Conservation (phyloP, 2,329 filamentous ascomycete genomes). For the Epichloe hybrida region DNA sequence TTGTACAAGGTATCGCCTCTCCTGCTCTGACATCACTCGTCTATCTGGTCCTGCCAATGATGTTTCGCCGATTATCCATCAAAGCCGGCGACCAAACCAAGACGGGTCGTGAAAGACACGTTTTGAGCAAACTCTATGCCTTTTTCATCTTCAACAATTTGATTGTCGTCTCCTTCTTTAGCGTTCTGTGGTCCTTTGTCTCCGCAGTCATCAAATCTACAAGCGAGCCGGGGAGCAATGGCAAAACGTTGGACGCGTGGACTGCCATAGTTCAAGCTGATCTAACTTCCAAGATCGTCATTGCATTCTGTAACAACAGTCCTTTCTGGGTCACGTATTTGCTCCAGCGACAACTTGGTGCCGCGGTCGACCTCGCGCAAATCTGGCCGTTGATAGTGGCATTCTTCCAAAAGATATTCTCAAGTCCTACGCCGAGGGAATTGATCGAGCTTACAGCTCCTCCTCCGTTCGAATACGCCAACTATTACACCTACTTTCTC, state of each 20-base stretch:
- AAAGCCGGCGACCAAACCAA: conserved; percentile 82
- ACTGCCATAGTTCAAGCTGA: conserved; percentile 51
- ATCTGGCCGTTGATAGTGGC: conserved; percentile 72
- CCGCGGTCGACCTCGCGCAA: conserved; percentile 87
- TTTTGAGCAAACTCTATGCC: conserved; percentile 76
- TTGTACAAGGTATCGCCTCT: conserved; percentile 83
- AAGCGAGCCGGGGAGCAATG: conserved; percentile 12
- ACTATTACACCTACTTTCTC: conserved; percentile 96
- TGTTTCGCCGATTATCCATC: conserved; percentile 78
- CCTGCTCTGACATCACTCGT: conserved; percentile 78
- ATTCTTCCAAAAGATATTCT: conserved; percentile 73
- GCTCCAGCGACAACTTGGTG: conserved; percentile 82
- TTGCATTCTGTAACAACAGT: conserved; percentile 67
- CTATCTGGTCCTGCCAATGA: conserved; percentile 76
- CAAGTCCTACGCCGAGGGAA: conserved; percentile 77
- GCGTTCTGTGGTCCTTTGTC: conserved; percentile 64
- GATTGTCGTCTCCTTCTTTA: conserved; percentile 86
- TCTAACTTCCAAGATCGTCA: conserved; percentile 51
- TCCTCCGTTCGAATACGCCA: conserved; percentile 84
- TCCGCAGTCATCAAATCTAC: conserved; percentile 48
- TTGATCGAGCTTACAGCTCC: conserved; percentile 88
- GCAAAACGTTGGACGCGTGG: conserved; percentile 47
- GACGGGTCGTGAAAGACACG: conserved; percentile 81
- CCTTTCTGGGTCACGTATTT: conserved; percentile 93
- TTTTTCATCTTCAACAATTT: conserved; percentile 99